These are phyloP conservation scores for Neoscytalidium dimidiatum DNA, from an alignment of 2,329 filamentous ascomycete genomes.

Conservation along the genomic window DNA sequence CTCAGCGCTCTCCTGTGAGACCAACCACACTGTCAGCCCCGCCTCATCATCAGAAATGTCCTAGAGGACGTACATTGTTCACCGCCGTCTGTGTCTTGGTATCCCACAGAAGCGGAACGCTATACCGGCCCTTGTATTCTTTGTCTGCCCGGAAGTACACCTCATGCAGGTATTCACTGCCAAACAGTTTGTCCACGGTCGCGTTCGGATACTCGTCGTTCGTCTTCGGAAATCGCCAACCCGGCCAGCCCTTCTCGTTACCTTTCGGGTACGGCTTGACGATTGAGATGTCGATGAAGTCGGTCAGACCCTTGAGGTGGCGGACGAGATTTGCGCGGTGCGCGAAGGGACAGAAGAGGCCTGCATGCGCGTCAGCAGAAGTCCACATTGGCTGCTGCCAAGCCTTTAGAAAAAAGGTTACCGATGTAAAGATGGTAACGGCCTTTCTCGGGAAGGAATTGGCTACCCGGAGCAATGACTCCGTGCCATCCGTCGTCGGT, in stretches of 20 bases:
- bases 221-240: conserved; percentile 60
- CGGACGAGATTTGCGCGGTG: conserved; percentile 61
- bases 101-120: conserved; percentile 65
- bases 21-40: background rate
- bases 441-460: conserved; percentile 53
- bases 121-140: conserved; percentile 62
- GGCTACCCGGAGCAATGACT: conserved; percentile 47
- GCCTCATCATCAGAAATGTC: too few relatives aligned
- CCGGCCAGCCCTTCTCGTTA: conserved; percentile 63
- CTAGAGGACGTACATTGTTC: conserved; percentile 48
- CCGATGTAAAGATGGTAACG: conserved; percentile 60
- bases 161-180: conserved; percentile 60
- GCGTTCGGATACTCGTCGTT: conserved; percentile 59
- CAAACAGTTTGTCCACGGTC: conserved; percentile 62
- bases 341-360: conserved; percentile 67
- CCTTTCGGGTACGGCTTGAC: conserved; percentile 69
- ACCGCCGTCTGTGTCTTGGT: conserved; percentile 58
- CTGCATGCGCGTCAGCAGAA: conserved; percentile 31
- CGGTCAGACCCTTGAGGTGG: conserved; percentile 59
- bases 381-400: background rate
- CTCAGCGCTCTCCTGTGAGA: conserved; percentile 54
- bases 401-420: conserved; percentile 19
- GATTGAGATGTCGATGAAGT: conserved; percentile 57
- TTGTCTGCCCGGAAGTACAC: conserved; percentile 64
- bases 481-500: conserved; percentile 55